Evolutionary conservation across 306 rosid species (phyloP), one percentile per base, ranked within the genome.

Genomic region (Sicyos baderoa): DNA sequence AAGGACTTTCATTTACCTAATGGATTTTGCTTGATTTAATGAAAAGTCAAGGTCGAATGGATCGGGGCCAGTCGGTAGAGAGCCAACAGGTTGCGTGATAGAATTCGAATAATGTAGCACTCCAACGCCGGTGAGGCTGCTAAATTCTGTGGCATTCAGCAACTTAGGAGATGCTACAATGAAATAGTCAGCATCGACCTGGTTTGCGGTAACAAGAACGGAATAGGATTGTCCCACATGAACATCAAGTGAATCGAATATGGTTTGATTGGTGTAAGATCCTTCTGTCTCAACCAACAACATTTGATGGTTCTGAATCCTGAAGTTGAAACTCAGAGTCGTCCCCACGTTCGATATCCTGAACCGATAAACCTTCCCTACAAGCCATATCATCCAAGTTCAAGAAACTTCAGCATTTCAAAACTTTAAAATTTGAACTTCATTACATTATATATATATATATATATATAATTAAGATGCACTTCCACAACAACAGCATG

Each of bases 141-240:
- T 71, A 72, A 21, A 72, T 37, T 66, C 44, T 37, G 51, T 60
- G 66, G 8, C n/a, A 60, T 58, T 47, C 50, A 71, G 61, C 80
- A 86, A 23, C 73, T 84, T 92, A 17, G 97, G 85, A 78, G 88
- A 75, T 29, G 93, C 96, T 23, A 87, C 89, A 51, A 89, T 82
- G 83, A 82, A 84, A 48, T 84, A 89, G 73, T 87, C 96, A 59
- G 87, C 84, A 13, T 78, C 86, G 44, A 23, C 70, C 80, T 92
- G 92, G 71, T 86, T 60, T 50, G 88, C 86, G 13, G 89, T 84
- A 74, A 92, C 88, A 53, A 92, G 91, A 79, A 89, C 88, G 2
- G 91, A 86, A 72, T 86, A 87, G 75, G 97, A 92, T 72, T 92
- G 91, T 32, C 96, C 97, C 19, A 92, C 89, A 75, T 92, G 98